Evolutionary conservation across 192 early-diverging fungal genomes (phyloP), one percentile per base, ranked within the genome.

Genomic region (Backusella morwellensis): DNA sequence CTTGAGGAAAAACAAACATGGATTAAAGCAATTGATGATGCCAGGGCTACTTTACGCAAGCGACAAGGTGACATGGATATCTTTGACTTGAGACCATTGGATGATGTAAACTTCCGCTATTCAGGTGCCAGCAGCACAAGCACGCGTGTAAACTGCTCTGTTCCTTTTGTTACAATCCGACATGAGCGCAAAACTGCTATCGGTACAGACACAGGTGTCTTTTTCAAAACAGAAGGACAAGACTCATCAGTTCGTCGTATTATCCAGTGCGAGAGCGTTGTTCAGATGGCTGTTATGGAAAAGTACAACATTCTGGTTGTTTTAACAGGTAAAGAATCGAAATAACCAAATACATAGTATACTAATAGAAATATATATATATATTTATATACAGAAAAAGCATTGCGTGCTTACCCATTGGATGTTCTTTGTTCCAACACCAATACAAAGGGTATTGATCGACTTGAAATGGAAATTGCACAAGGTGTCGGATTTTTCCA

Each of bases 191-290:
- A 89, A 50, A 86, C 97, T 52, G 88, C 95, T 15, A 83, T 98
- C 38, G 97, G 95, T 68, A 95, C 96, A 0, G 96, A 98, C 52
- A 82, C 86, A 12, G 97, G 97, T 21, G 84, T 98, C 19, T 97
- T 90, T 75, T 78, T 78, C 56, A 78, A 78, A 17, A 52, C 74
- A 19, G 87, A 91, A 4, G 82, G 85, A 2, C 84, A 87, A 52
- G 86, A 83, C 70, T 83, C 81, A 36, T 83, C 86, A 50, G 81
- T 89, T 75, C 80, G 80, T 77, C 85, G 87, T 73, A 85, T 91
- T 41, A 80, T 97, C 38, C 82, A 84, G 29, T 73, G 94, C 35
- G 95, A 96, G 68, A 91, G 89, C 76, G 91, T 97, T 44, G 83
- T 80, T 44, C 96, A 97, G 82, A 86, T 98, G 66, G 96, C 92